Conservation (phyloP, 495 filamentous ascomycete species). For the Tuber aestivum region DNA sequence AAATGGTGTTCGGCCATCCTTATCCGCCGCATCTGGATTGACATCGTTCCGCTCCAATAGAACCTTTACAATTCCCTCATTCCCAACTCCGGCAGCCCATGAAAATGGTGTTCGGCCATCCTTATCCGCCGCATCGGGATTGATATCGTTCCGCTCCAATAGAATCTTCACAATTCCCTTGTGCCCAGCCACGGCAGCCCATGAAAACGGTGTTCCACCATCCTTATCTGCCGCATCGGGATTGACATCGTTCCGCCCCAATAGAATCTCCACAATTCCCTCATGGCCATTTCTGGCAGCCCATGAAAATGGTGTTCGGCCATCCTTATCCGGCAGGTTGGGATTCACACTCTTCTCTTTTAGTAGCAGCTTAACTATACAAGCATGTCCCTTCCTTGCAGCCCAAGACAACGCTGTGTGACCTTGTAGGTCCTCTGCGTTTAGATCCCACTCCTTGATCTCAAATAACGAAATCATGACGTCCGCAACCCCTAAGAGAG, state of each 20-base stretch:
- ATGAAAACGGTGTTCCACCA: slow-evolving; percentile 43
- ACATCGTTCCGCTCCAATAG: slow-evolving; percentile 20
- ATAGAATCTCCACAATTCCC: slow-evolving; percentile 33
- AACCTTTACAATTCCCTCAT: not conserved
- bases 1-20: slow-evolving; percentile 34
- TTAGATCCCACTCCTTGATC: not conserved
- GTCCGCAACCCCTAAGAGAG: not conserved
- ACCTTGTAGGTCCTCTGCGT: not conserved
- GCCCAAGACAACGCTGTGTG: not conserved
- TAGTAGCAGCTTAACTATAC: not conserved
- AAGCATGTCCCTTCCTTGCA: not conserved
- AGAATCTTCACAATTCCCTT: slow-evolving; percentile 39
- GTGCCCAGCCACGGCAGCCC: slow-evolving; percentile 44
- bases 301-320: slow-evolving; percentile 39
- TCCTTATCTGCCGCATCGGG: slow-evolving; percentile 25
- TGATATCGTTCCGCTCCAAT: slow-evolving; percentile 4
- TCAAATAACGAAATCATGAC: not conserved
- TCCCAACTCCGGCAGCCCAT: not conserved
- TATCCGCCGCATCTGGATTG: slow-evolving; percentile 23
- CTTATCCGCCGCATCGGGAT: slow-evolving; percentile 12
- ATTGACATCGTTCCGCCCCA: slow-evolving; percentile 23
- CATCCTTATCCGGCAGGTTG: slow-evolving; percentile 6
- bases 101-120: slow-evolving; percentile 36
- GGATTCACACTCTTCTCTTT: slow-evolving; percentile 36
- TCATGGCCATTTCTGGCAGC: slow-evolving; percentile 40